phyloP scores from a whole-genome alignment of 2,329 filamentous ascomycete species.

The Hypoxylon sp. region DNA sequence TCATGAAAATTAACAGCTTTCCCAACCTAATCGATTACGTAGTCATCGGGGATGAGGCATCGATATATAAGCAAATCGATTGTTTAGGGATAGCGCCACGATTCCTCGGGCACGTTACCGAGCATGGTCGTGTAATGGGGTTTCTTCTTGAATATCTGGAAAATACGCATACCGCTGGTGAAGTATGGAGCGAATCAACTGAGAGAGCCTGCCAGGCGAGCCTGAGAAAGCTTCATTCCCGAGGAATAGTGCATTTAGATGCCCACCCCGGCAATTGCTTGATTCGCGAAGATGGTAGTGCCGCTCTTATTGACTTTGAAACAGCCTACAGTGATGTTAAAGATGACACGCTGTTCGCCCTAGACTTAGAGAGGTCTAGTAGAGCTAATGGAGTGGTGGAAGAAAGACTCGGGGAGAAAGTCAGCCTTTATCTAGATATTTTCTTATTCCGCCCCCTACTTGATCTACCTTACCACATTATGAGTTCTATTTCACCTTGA shows the following conservation, averaged over 20 bases:
- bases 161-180: background rate
- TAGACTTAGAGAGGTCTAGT: background rate
- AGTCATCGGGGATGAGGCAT: background rate
- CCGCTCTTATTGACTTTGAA: constrained; percentile 2
- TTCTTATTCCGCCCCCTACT: background rate
- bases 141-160: constrained; percentile 14
- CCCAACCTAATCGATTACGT: background rate
- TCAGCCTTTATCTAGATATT: background rate
- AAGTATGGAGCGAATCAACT: background rate
- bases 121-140: constrained; percentile 19
- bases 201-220: background rate
- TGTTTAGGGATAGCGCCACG: background rate
- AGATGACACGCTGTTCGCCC: no score
- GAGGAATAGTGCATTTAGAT: background rate
- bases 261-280: constrained; percentile 17
- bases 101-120: constrained; percentile 24
- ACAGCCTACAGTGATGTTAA: no score
- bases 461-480: background rate
- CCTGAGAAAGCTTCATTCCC: background rate
- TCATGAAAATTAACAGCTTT: constrained; percentile 26
- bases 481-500: no score
- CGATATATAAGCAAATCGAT: background rate
- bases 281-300: constrained; percentile 6
- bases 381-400: no score
- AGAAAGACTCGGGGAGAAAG: background rate